phyloP scores from a whole-genome alignment of 2,329 filamentous ascomycete genomes.

The Chrysoporthe puriensis region DNA sequence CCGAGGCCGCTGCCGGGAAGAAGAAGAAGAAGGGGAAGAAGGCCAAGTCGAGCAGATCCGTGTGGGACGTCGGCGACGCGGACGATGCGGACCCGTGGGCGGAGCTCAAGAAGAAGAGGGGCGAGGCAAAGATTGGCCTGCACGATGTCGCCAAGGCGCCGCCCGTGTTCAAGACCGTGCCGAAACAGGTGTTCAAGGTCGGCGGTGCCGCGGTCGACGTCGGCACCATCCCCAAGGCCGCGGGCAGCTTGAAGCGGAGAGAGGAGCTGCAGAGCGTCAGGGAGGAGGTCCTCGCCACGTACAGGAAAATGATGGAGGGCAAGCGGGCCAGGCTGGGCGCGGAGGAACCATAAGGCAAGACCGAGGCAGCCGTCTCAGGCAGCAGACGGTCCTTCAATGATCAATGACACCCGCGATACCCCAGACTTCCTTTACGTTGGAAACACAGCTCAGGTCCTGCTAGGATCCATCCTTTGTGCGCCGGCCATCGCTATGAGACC shows the following conservation, averaged over 20 bases:
- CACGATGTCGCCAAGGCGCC: slow-evolving; percentile 74
- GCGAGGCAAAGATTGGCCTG: slow-evolving; percentile 54
- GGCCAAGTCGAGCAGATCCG: slow-evolving; percentile 41
- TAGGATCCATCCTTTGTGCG: not conserved
- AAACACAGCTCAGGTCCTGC: not conserved
- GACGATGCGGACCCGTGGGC: slow-evolving; percentile 76
- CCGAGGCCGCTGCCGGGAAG: slow-evolving; percentile 41
- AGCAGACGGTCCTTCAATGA: not conserved
- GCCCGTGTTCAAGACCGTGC: slow-evolving; percentile 68
- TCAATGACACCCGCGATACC: not conserved
- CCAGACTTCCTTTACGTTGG: not conserved
- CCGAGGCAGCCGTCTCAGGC: not conserved
- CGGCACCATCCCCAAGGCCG: slow-evolving; percentile 68
- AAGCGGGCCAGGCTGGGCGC: slow-evolving; percentile 39
- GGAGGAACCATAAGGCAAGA: not conserved
- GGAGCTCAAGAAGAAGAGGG: slow-evolving; percentile 68
- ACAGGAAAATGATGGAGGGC: slow-evolving; percentile 70
- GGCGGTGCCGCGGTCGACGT: slow-evolving; percentile 68
- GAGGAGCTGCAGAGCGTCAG: slow-evolving; percentile 74
- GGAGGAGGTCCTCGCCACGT: slow-evolving; percentile 72
- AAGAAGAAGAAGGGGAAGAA: slow-evolving; percentile 52
- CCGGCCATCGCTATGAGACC: not conserved
- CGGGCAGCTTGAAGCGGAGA: slow-evolving; percentile 71
- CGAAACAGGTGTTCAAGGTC: slow-evolving; percentile 67
- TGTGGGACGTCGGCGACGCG: slow-evolving; percentile 50